A percentile compares a stretch with the other conserved stretches of the same genome.
Evolutionary conservation across 2,329 filamentous ascomycete genomes (phyloP).

Genomic region (Beauveria varroae): DNA sequence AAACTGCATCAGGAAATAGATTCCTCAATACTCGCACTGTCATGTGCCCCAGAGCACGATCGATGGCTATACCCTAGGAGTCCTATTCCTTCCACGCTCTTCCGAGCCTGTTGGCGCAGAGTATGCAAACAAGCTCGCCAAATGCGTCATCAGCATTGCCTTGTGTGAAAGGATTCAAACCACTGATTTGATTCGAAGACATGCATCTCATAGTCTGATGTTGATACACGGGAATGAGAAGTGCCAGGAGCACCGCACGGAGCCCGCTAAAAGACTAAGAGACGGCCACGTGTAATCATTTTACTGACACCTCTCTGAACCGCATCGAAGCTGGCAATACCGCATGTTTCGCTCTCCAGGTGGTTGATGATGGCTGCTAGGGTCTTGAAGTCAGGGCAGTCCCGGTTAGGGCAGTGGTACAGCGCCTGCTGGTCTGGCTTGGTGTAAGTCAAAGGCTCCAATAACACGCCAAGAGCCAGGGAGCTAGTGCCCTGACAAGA

Average conservation of each 20-base stretch:
- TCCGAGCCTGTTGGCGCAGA: constrained; percentile 24
- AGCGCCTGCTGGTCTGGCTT: constrained; percentile 26
- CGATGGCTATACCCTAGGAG: constrained; percentile 5
- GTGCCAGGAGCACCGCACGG: too few species aligned
- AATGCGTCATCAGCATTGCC: background rate
- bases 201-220: too few species aligned
- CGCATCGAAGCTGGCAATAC: constrained; percentile 27
- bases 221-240: too few species aligned
- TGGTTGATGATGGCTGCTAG: constrained; percentile 34
- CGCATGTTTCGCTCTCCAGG: constrained; percentile 36
- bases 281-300: constrained; percentile 27
- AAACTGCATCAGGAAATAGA: constrained; percentile 24
- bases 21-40: constrained; percentile 23
- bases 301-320: constrained; percentile 22
- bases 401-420: constrained; percentile 32
- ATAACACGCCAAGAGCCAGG: too few species aligned
- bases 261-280: constrained; percentile 21
- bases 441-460: background rate
- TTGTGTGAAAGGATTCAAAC: too few species aligned
- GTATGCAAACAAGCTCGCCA: constrained; percentile 16
- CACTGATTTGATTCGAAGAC: too few species aligned
- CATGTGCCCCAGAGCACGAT: constrained; percentile 18
- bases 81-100: constrained; percentile 25
- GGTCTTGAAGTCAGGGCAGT: constrained; percentile 31
- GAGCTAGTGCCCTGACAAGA: background rate